Evolutionary conservation across 1,139 yeast species (phyloP), one percentile per base, ranked within the genome.

Genomic region (Sugiyamaella sp.): DNA sequence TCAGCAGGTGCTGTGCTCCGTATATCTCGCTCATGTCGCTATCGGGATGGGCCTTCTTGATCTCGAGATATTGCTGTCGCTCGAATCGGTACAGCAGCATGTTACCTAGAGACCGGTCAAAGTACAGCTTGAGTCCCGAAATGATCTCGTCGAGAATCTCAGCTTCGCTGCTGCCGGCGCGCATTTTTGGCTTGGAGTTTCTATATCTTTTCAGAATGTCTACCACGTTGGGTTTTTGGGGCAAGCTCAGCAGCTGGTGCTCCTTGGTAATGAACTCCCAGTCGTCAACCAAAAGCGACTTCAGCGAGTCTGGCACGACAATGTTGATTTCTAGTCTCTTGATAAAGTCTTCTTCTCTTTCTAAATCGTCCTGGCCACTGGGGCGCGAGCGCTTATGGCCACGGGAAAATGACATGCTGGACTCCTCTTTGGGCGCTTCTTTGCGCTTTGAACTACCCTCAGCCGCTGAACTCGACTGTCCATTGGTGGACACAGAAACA

Each of bases 231-330:
- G 75, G 72, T 19, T 71, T 67, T 2, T 82, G 71, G 0, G 96
- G 96, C 39, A 89, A 68, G 22, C 78, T 71, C 5, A 88, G 79
- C 29, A 89, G 68, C 66, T 84, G 82, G 50, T 85, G 85, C 59
- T 88, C 87, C 64, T 88, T 88, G 1, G 98, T 89, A 47, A 91
- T 79, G 61, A 76, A 78, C 68, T 91, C 97, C 98, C 98, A 93
- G 73, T 93, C 98, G 66, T 89, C 91, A 1, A 91, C 95, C 43
- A 93, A 73, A 4, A 84, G 64, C 3, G 86, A 76, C 68, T 89
- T 90, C 56, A 93, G 74, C 41, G 76, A 72, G 53, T 83, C 82
- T 0, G 93, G 88, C 19, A 89, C 79, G 2, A 74, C 74, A 10
- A 86, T 64, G 47, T 73, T 69, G 32, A 86, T 74, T 60, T 83